A percentile compares a stretch with the other conserved stretches of the same genome.
Evolutionary conservation across 2,329 filamentous ascomycete species (phyloP).

Genomic region (Calonectria multiphialidica): DNA sequence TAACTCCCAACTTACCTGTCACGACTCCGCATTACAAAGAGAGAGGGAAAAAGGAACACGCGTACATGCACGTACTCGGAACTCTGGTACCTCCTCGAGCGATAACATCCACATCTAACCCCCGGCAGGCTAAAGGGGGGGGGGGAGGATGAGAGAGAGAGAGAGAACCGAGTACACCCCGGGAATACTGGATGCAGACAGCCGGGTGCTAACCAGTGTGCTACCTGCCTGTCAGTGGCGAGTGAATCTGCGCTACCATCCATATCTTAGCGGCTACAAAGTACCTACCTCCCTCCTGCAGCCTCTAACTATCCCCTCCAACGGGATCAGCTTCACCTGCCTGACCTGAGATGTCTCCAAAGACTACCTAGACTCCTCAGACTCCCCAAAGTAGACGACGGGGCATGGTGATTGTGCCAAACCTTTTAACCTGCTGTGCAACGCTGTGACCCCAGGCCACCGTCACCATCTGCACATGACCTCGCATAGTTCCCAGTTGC

Average conservation of each 20-base stretch:
- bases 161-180: neutral
- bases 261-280: neutral
- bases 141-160: neutral
- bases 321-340: neutral
- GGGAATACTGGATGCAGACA: slow-evolving; percentile 14
- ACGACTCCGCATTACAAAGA: neutral
- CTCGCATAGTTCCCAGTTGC: neutral
- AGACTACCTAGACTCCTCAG: neutral
- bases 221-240: slow-evolving; percentile 4
- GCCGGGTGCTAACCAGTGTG: neutral
- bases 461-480: neutral
- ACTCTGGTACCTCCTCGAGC: neutral
- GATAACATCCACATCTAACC: neutral
- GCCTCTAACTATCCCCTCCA: neutral
- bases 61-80: neutral
- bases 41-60: neutral
- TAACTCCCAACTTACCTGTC: neutral
- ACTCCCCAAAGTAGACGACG: neutral
- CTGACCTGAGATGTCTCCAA: neutral
- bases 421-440: neutral
- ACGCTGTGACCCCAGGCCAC: neutral
- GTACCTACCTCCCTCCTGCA: neutral
- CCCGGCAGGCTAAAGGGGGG: neutral
- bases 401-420: neutral
- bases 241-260: slow-evolving; percentile 1